Evolutionary conservation across 805 yeast genomes (phyloP).

Genomic region (Citeromyces nyonsensis): DNA sequence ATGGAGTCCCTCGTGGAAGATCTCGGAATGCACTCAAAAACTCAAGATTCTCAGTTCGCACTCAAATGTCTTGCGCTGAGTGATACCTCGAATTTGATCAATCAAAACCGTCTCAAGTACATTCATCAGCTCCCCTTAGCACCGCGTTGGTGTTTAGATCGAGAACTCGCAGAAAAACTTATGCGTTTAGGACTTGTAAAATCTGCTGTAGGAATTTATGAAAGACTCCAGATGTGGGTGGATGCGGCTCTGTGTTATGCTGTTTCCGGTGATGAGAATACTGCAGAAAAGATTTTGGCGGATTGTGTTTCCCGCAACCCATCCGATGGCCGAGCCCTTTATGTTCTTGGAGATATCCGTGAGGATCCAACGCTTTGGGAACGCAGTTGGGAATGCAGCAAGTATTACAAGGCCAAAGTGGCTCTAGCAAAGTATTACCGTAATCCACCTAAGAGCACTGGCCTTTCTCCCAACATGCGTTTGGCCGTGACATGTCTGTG

Average conservation of each 20-base stretch:
- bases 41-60: conserved; percentile 11
- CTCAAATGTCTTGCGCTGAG: conserved; percentile 5
- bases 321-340: conserved; percentile 68
- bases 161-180: conserved; percentile 69
- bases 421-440: conserved; percentile 65
- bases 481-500: conserved; percentile 51
- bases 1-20: conserved; percentile 88
- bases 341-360: conserved; percentile 75
- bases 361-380: conserved; percentile 68
- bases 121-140: conserved; percentile 62
- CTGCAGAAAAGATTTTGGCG: conserved; percentile 46
- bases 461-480: conserved; percentile 30
- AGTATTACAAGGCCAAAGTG: conserved; percentile 73
- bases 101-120: conserved; percentile 43
- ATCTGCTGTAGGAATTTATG: conserved; percentile 83
- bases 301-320: conserved; percentile 41
- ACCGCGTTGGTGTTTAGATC: conserved; percentile 80
- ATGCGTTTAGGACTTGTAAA: conserved; percentile 73
- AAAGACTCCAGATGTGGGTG: conserved; percentile 55
- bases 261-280: conserved; percentile 56
- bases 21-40: conserved; percentile 41
- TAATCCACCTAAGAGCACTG: conserved; percentile 42
- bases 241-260: conserved; percentile 90
- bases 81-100: conserved; percentile 13
- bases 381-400: conserved; percentile 77